These are phyloP conservation scores for Pestalotiopsis sp. DNA, from an alignment of 2,329 filamentous ascomycete genomes.

Conservation along the genomic window DNA sequence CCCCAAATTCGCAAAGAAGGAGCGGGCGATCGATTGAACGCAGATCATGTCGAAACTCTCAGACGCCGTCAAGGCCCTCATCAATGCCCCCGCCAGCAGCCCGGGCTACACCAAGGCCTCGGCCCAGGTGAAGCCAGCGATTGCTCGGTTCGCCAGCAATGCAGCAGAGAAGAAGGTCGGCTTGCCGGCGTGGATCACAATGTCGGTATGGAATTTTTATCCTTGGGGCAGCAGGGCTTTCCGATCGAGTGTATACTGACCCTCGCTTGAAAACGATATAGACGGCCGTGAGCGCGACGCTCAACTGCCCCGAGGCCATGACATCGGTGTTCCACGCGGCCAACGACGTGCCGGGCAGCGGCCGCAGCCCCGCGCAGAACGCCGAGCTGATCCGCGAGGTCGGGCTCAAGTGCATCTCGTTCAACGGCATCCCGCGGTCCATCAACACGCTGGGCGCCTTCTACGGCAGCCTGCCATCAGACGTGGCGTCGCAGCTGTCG, in stretches of 20 bases:
- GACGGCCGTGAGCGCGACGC: constrained; percentile 82
- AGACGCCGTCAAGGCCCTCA: constrained; percentile 70
- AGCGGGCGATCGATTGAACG: not conserved
- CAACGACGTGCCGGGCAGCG: constrained; percentile 23
- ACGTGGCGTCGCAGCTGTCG: constrained; percentile 56
- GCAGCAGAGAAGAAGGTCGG: constrained; percentile 55
- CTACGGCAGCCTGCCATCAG: constrained; percentile 60
- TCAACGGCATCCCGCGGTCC: constrained; percentile 80
- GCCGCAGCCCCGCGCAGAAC: constrained; percentile 42
- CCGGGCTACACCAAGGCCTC: constrained; percentile 69
- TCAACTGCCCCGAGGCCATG: constrained; percentile 82
- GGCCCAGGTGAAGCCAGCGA: constrained; percentile 63
- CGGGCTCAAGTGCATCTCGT: constrained; percentile 76
- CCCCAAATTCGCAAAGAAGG: too few relatives aligned
- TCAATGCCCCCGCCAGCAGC: constrained; percentile 69
- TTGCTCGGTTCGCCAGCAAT: constrained; percentile 64
- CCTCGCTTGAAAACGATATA: constrained; percentile 32
- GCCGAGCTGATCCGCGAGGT: constrained; percentile 77
- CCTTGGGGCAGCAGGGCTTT: too few relatives aligned
- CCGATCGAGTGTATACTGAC: not conserved
- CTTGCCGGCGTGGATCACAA: constrained; percentile 35
- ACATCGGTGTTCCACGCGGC: constrained; percentile 61
- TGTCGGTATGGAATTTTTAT: constrained; percentile 28
- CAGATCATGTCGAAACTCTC: constrained; percentile 73
- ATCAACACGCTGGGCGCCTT: constrained; percentile 83